Evolutionary conservation across 805 yeast genomes (phyloP), one percentile per base, ranked within the genome.

Genomic region (Kuraishia cidri): DNA sequence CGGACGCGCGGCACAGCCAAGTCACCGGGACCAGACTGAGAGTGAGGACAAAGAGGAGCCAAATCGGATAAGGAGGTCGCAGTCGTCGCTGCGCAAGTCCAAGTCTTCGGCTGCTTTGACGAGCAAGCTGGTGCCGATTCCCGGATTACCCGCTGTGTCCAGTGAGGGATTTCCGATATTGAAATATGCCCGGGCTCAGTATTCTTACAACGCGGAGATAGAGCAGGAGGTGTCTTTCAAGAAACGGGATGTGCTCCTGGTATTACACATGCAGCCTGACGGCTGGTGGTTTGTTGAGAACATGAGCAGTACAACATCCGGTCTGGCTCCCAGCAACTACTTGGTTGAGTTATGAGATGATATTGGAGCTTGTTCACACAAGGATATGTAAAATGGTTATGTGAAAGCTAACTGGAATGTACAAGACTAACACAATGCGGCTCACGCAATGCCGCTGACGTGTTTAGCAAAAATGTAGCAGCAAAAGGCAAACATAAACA

Each of bases 281-380:
- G 82, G 82, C 1, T 77, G 85, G 85, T 78, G 85, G 85, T 76
- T 72, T 43, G 75, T 74, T 21, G 85, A 77, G 43, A 72, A 73
- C 14, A 37, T 65, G 22, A 60, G 62, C 23, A 53, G 61, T 8
- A 59, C 59, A 2, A 57, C 55, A 21, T 50, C 65, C 11, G 85
- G 85, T 2, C 60, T 76, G 22, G 83, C 80, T 3, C 84, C 85
- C 24, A 70, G 79, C 44, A 77, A 78, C 44, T 77, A 67, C 38
- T 43, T 67, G 28, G 56, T 39, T n/a, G 56, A 52, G 20, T 35
- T 58, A 19, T 52, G 33, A 44, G 21, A 10, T 21, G 8, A 13
- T n/a, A 13, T 10, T 9, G 15, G 7, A 19, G 16, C 13, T 22
- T 3, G 14, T 4, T 19, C 11, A 15, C 14, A 25, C 11, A 11